Percentiles rank a stretch among this genome's conserved stretches.
Conservation (phyloP, 805 yeast species). For the Suhomyces prunicola region DNA sequence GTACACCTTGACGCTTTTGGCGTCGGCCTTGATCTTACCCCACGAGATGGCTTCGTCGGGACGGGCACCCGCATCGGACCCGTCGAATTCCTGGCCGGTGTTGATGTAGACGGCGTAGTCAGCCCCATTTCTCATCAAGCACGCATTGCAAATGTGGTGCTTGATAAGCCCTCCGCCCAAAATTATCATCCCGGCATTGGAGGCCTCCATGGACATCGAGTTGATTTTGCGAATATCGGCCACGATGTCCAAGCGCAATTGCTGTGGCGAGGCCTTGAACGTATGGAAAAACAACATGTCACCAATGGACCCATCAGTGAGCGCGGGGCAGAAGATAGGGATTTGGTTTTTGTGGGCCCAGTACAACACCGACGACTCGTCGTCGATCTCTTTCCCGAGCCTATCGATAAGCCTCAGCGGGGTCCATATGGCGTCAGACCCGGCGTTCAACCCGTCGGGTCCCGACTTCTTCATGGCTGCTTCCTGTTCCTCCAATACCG, state of each 20-base stretch:
- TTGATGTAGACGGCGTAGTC: conserved; percentile 96
- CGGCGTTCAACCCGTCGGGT: conserved; percentile 57
- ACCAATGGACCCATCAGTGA: conserved; percentile 98
- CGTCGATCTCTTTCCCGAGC: conserved; percentile 90
- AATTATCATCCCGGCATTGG: conserved; percentile 91
- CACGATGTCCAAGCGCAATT: conserved; percentile 86
- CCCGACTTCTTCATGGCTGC: conserved; percentile 52
- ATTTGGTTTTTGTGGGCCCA: conserved; percentile 98
- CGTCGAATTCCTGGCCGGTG: conserved; percentile 98
- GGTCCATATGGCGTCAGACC: conserved; percentile 74
- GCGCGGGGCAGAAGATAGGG: conserved; percentile 95
- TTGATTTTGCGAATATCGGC: conserved; percentile 90
- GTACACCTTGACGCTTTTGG: conserved; percentile 84
- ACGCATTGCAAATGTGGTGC: conserved; percentile 97
- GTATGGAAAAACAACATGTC: conserved; percentile 99
- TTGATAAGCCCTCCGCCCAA: conserved; percentile 96
- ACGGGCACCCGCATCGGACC: conserved; percentile 98
- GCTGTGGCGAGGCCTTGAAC: conserved; percentile 88
- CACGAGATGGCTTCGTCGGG: conserved; percentile 98
- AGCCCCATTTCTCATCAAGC: conserved; percentile 99
- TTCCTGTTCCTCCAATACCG: conserved; percentile 85
- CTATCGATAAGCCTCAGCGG: conserved; percentile 92
- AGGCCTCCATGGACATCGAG: conserved; percentile 92
- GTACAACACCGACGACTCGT: conserved; percentile 88
- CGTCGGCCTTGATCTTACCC: conserved; percentile 98